phyloP scores from a whole-genome alignment of 2,329 filamentous ascomycete species.

The Cytospora chrysosperma region DNA sequence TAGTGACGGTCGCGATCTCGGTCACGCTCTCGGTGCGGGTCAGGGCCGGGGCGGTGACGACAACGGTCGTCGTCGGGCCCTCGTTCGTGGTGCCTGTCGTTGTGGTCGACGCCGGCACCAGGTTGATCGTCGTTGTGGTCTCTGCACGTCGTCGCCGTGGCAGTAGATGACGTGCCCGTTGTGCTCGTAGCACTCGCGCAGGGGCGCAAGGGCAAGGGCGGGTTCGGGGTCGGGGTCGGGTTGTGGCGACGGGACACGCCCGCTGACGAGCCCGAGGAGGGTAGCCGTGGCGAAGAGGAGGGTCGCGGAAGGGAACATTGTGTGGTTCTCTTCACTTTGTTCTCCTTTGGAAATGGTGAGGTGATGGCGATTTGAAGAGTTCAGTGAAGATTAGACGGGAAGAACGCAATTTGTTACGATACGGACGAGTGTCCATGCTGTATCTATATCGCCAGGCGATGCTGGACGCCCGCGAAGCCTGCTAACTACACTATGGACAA shows the following conservation, averaged over 20 bases:
- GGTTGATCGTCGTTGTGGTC: not conserved
- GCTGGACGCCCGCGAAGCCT: not conserved
- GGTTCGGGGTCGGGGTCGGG: not conserved
- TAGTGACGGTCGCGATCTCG: not conserved
- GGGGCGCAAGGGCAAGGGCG: not conserved
- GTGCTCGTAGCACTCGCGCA: not conserved
- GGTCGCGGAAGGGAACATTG: not conserved
- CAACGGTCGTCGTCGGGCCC: not conserved
- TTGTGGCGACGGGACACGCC: not conserved
- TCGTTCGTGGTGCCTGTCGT: not conserved
- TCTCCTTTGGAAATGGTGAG: too few species aligned
- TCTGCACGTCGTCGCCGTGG: not conserved
- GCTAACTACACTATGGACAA: not conserved
- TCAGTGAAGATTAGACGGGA: not conserved
- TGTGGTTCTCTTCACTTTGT: not conserved
- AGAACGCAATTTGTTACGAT: not conserved
- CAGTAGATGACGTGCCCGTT: not conserved
- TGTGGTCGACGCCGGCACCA: not conserved
- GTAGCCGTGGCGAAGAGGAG: not conserved
- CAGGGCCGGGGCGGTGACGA: not conserved
- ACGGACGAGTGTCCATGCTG: not conserved
- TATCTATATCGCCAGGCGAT: not conserved
- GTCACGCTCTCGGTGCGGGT: not conserved
- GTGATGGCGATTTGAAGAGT: too few species aligned
- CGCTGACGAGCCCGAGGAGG: not conserved